Percentiles rank a stretch among this genome's conserved stretches.
These are phyloP conservation scores for Tolypocladium paradoxum DNA, from an alignment of 2,329 filamentous ascomycete species.

Conservation along the genomic window DNA sequence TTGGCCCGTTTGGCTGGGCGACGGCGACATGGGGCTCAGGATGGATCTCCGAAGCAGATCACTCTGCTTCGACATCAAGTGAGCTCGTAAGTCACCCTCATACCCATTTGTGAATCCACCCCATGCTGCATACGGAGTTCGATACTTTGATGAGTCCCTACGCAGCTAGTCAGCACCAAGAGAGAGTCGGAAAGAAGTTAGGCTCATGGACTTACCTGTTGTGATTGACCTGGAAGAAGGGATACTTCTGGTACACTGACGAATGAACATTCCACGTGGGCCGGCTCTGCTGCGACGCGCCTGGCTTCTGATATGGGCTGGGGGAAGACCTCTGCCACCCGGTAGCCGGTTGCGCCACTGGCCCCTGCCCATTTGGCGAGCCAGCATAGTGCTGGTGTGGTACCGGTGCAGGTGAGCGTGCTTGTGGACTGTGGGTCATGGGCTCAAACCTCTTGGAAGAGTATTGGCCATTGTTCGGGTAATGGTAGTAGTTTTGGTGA, in stretches of 20 bases:
- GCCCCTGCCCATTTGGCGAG: background rate
- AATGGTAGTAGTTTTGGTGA: conserved; percentile 5
- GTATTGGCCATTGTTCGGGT: background rate
- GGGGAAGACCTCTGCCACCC: conserved; percentile 3
- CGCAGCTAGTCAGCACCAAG: conserved; percentile 7
- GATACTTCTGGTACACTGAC: conserved; percentile 41
- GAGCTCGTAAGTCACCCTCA: conserved; percentile 38
- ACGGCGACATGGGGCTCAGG: conserved; percentile 3
- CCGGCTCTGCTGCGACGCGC: conserved; percentile 13
- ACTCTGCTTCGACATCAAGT: conserved; percentile 26
- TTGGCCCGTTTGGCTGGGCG: background rate
- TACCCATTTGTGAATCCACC: conserved; percentile 53
- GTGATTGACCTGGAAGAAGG: conserved; percentile 49
- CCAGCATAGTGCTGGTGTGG: background rate
- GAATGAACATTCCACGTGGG: conserved; percentile 23
- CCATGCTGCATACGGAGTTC: conserved; percentile 46
- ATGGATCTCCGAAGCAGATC: conserved; percentile 17
- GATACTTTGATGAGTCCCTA: conserved; percentile 45
- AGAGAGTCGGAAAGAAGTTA: background rate
- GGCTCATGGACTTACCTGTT: conserved; percentile 34
- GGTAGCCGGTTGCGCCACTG: background rate
- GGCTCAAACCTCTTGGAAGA: conserved; percentile 12
- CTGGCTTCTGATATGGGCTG: background rate
- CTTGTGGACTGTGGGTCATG: conserved; percentile 5
- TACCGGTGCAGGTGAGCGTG: background rate